A percentile compares a stretch with the other conserved stretches of the same genome.
Conservation (phyloP, 495 filamentous ascomycete genomes). For the Neurospora hispaniola region DNA sequence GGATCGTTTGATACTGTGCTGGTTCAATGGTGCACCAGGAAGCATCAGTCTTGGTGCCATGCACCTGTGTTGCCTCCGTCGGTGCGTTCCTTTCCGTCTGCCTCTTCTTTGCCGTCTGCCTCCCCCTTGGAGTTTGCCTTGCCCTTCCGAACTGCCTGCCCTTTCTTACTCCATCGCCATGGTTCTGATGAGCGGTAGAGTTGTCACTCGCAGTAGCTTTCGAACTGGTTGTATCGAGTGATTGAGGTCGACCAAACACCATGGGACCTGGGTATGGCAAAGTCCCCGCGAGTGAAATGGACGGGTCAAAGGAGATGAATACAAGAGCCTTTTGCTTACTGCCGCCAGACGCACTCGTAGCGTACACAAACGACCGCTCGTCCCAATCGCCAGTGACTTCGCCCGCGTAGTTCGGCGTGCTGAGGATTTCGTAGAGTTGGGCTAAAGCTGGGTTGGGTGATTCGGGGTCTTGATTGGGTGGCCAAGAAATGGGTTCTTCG, state of each 20-base stretch:
- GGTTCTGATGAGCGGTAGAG: neutral
- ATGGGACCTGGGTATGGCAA: conserved; percentile 8
- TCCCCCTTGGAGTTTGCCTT: neutral
- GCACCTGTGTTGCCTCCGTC: neutral
- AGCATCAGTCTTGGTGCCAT: neutral
- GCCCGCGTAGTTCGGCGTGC: conserved; percentile 39
- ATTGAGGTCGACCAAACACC: neutral
- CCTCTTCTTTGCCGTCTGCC: neutral
- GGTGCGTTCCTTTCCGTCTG: neutral
- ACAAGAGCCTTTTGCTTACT: conserved; percentile 35
- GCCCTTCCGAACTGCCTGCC: neutral
- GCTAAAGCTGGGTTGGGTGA: conserved; percentile 19
- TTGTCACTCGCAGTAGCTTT: neutral
- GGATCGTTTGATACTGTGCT: neutral
- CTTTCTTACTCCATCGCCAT: neutral
- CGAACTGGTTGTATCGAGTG: neutral
- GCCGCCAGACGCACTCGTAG: conserved; percentile 28
- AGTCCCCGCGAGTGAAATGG: conserved; percentile 16
- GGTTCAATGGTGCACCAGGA: neutral
- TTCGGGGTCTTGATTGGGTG: conserved; percentile 35
- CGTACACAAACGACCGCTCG: conserved; percentile 52
- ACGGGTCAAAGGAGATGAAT: conserved; percentile 55
- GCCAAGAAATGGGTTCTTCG: conserved; percentile 48
- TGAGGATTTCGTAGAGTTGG: conserved; percentile 46
- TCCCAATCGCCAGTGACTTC: conserved; percentile 45